Evolutionary conservation across 2,329 filamentous ascomycete genomes (phyloP).

Genomic region (Fusarium illudens): DNA sequence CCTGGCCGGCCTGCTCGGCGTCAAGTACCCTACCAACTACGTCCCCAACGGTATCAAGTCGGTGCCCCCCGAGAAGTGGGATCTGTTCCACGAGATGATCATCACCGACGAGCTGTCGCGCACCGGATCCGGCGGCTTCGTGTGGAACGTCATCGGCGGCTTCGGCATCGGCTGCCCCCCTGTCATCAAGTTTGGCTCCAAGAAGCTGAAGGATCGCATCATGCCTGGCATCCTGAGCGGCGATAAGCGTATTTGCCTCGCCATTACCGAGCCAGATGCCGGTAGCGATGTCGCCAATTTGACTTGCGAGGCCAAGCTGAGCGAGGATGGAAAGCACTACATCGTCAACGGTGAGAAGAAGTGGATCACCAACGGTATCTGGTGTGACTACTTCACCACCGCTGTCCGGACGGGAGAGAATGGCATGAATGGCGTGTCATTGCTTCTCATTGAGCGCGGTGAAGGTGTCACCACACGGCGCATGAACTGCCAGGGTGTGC

Average conservation of each 20-base stretch:
- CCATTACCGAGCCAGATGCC: conserved; percentile 96
- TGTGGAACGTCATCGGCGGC: conserved; percentile 97
- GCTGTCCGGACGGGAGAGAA: conserved; percentile 88
- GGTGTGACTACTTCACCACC: conserved; percentile 97
- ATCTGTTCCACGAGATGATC: conserved; percentile 97
- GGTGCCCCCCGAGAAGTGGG: conserved; percentile 90
- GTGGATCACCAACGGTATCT: conserved; percentile 99
- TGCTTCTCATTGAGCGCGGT: conserved; percentile 90
- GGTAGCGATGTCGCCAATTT: conserved; percentile 95
- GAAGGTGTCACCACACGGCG: conserved; percentile 90
- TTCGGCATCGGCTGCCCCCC: conserved; percentile 95
- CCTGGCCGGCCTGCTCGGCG: conserved; percentile 87
- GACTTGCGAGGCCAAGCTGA: conserved; percentile 93
- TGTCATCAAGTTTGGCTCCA: conserved; percentile 89
- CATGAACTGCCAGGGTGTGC: conserved; percentile 99
- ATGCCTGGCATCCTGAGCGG: conserved; percentile 87
- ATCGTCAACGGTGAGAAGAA: conserved; percentile 99
- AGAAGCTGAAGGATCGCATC: conserved; percentile 84
- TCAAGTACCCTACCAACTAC: conserved; percentile 81
- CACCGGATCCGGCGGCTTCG: conserved; percentile 86
- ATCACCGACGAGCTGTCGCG: conserved; percentile 94
- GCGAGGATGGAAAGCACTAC: conserved; percentile 96
- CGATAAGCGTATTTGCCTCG: conserved; percentile 96
- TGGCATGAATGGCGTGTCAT: conserved; percentile 91
- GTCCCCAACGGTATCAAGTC: conserved; percentile 74